Conservation (phyloP, 345 rosid species). For the Aegle marmelos region DNA sequence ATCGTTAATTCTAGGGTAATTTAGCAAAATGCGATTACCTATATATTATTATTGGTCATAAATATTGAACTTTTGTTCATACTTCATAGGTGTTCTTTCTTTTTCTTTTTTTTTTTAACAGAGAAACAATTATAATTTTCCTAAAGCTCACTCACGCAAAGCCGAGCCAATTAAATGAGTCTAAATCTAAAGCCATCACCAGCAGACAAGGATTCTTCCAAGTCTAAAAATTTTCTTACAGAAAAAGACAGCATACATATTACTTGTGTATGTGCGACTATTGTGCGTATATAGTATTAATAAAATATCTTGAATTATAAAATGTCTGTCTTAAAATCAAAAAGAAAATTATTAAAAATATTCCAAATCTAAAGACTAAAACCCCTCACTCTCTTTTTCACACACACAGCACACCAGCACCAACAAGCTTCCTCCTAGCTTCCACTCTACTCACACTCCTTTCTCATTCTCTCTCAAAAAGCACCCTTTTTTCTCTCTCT, state of each 20-base stretch:
- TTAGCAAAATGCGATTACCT: not conserved
- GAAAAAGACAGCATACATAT: not conserved
- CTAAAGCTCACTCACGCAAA: not conserved
- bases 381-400: not conserved
- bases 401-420: conserved; percentile 1
- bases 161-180: conserved; percentile 7
- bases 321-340: not conserved
- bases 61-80: too few relatives aligned
- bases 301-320: too few relatives aligned
- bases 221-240: not conserved
- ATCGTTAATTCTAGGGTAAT: too few relatives aligned
- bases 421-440: conserved; percentile 7
- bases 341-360: conserved; percentile 6
- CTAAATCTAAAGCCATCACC: not conserved
- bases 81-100: too few relatives aligned
- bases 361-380: conserved; percentile 20
- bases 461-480: not conserved
- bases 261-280: not conserved
- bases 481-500: not conserved
- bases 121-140: too few relatives aligned
- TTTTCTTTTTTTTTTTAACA: too few relatives aligned
- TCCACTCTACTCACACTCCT: conserved; percentile 16
- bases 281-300: too few relatives aligned
- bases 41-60: not conserved
- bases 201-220: conserved; percentile 1